phyloP scores from a whole-genome alignment of 495 filamentous ascomycete genomes.

The Podospora didyma region DNA sequence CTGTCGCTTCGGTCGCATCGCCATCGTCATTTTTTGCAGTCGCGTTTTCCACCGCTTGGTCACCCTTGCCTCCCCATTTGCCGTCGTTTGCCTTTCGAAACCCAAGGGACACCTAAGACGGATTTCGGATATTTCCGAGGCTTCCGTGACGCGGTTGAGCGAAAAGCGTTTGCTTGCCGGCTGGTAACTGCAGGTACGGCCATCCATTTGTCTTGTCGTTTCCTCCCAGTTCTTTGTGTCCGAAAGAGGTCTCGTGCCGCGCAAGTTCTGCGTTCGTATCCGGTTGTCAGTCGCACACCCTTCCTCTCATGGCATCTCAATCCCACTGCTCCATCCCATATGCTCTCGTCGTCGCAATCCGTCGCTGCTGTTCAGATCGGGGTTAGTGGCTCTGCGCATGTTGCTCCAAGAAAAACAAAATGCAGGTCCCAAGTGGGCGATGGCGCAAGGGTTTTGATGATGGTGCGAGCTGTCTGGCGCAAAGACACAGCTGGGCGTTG shows the following conservation, averaged over 20 bases:
- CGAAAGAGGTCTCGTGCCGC: neutral
- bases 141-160: slow-evolving; percentile 2
- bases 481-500: neutral
- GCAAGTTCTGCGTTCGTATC: slow-evolving; percentile 4
- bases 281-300: neutral
- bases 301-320: too few relatives aligned
- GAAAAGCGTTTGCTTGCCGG: neutral
- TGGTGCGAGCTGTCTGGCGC: too few relatives aligned
- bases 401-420: too few relatives aligned
- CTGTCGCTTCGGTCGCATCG: neutral
- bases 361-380: too few relatives aligned
- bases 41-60: too few relatives aligned
- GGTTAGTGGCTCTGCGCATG: slow-evolving; percentile 1
- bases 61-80: neutral
- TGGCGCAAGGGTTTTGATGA: too few relatives aligned
- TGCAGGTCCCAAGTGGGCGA: too few relatives aligned
- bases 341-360: too few relatives aligned
- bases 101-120: neutral
- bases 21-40: neutral
- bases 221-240: neutral
- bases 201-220: slow-evolving; percentile 3
- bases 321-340: too few relatives aligned
- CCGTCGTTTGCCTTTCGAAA: neutral
- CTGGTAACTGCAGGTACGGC: neutral
- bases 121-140: slow-evolving; percentile 4